phyloP scores from a whole-genome alignment of 2,329 filamentous ascomycete genomes.

The Colletotrichum sp. region DNA sequence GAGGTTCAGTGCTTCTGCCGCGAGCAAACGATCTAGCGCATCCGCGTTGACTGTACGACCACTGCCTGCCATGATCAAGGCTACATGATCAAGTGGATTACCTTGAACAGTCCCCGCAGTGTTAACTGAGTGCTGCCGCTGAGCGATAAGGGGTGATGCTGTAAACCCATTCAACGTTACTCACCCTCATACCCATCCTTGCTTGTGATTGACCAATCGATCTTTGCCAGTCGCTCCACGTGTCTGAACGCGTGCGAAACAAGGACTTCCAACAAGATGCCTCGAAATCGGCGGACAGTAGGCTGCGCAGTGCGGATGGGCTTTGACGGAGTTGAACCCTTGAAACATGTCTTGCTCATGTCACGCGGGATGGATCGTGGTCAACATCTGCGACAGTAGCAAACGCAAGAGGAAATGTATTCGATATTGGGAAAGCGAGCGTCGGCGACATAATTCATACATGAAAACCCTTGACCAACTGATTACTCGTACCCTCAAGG shows the following conservation, averaged over 20 bases:
- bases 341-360: background rate
- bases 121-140: fast-evolving
- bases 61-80: background rate
- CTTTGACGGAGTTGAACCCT: background rate
- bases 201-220: background rate
- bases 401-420: fast-evolving
- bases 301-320: background rate
- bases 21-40: background rate
- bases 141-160: background rate
- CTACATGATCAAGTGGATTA: fast-evolving
- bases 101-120: background rate
- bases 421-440: background rate
- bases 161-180: background rate
- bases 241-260: background rate
- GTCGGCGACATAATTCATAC: background rate
- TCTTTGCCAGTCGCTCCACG: background rate
- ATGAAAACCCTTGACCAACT: background rate
- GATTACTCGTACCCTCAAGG: background rate
- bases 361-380: fast-evolving
- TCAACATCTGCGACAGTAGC: fast-evolving
- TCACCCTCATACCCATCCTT: background rate
- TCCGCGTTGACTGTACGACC: background rate
- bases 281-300: background rate
- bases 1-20: background rate
- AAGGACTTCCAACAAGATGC: fast-evolving